Base-by-base conservation (phyloP, 1,284 basidiomycete genomes). In the Schizopora paradoxa region DNA sequence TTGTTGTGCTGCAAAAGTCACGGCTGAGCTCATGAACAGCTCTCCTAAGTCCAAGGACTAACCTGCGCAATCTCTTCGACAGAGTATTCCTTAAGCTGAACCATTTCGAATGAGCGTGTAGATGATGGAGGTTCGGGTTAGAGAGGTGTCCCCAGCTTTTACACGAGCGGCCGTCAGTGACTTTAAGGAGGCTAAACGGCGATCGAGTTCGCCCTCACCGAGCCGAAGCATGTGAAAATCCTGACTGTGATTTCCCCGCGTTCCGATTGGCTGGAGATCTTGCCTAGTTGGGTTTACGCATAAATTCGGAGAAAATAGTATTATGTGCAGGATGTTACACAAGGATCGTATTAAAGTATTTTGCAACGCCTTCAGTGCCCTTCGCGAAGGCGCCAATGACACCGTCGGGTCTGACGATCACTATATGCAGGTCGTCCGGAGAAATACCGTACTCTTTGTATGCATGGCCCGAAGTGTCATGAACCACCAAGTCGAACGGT, bases 1-100 rank as follows among this genome's bases (percentile, higher is more conserved):
- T 77, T 81, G 70, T 86, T 85, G 65, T 91, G 88, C 86, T 90
- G n/a, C n/a, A n/a, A 43, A 35, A 25, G 26, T 6, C 21, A 32
- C 31, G 41, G 41, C 28, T 33, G 25, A 22, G 36, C 32, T n/a
- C 32, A 11, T 32, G 19, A 31, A 16, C 46, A 36, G 18, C 32
- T 13, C 41, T 47, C 35, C 42, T 40, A 18, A 36, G 18, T 22
- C 16, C 14, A 13, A 23, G 22, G 18, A 55, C 54, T 45, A 44
- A 80, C 79, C 70, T 73, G 67, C 13, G 70, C 68, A 38, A 82
- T 70, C 49, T 82, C 77, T 21, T 79, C 71, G 1, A 66, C 43
- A 2, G 73, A 67, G 51, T 67, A 70, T 51, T 70, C 64, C 51
- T 67, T 72, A 22, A 58, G 40, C 14, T 48, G 48, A n/a, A n/a